These are phyloP conservation scores for Nemania bipapillata DNA, from an alignment of 2,329 filamentous ascomycete genomes.

Conservation along the genomic window DNA sequence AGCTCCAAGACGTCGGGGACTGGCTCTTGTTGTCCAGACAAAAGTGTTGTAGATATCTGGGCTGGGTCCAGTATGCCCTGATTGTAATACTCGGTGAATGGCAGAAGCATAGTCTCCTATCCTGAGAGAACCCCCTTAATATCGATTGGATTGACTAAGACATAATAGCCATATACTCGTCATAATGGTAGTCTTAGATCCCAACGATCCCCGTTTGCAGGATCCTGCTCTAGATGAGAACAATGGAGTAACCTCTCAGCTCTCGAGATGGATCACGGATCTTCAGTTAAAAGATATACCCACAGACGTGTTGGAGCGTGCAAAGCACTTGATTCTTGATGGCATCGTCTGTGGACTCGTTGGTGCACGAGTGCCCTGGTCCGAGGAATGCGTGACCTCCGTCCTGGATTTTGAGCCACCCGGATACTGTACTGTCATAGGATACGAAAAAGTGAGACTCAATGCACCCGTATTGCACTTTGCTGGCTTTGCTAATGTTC, in stretches of 20 bases:
- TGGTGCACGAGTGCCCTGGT: constrained; percentile 56
- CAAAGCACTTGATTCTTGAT: constrained; percentile 58
- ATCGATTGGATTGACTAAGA: background rate
- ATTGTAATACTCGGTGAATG: background rate
- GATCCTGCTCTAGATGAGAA: constrained; percentile 7
- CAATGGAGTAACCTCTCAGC: background rate
- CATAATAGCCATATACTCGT: background rate
- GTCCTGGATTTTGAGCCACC: constrained; percentile 52
- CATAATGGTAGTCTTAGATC: background rate
- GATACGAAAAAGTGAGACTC: constrained; percentile 46
- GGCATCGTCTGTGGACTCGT: constrained; percentile 56
- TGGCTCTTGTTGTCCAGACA: background rate
- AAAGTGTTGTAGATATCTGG: background rate
- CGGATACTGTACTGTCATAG: constrained; percentile 43
- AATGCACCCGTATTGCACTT: background rate
- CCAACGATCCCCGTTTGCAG: background rate
- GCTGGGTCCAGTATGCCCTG: background rate
- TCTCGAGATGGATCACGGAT: background rate
- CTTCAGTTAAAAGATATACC: background rate
- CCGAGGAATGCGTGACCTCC: constrained; percentile 52
- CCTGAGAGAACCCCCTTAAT: background rate
- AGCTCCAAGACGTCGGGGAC: background rate
- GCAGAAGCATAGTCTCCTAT: background rate
- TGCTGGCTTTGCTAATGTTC: background rate
- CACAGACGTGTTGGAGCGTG: constrained; percentile 46